Base-by-base conservation (phyloP, 768 basidiomycete genomes). In the Kwoniella dendrophila region DNA sequence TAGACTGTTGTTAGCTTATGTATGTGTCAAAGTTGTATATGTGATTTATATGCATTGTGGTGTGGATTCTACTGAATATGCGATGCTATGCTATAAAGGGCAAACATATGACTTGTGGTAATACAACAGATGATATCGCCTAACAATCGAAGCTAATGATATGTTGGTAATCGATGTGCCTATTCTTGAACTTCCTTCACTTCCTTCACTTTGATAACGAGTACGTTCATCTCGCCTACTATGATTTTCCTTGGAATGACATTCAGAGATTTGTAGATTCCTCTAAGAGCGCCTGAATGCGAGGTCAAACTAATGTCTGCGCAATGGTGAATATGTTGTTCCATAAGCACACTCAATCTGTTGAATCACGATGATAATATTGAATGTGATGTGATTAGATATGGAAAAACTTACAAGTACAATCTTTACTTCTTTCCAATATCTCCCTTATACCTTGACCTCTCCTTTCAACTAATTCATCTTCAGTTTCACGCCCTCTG, bases 201-300 rank as follows among this genome's bases (percentile, higher is more conserved):
- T 43, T 70, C 41, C 45, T 59, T 67, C 16, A 70, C 66, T 18
- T 56, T 47, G 22, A 71, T 34, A n/a, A 71, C 70, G 5, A 71
- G 49, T 11, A 71, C 62, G 51, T 71, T 68, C 70, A 71, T 71
- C 56, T 71, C 67, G 4, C 70, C 64, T 6, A 66, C 61, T 36
- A 27, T 43, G 5, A 71, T 20, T 6, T 34, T 30, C n/a, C 61
- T 44, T 1, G 43, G 26, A 6, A 52, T 27, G 3, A 68, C 64
- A 22, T 68, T 68, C 20, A 71, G 54, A 14, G 47, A 56, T 34
- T 54, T 61, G 47, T 52, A 63, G 14, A 71, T 49, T 4, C 70
- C 64, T 44, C 67, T 27, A 22, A 68, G 8, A n/a, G 63, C 54
- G 6, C 67, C 67, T 8, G 67, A 66, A 64, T 71, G 70, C 6